Conservation (phyloP, 1,139 yeast genomes). For the Scheffersomyces segobiensis region DNA sequence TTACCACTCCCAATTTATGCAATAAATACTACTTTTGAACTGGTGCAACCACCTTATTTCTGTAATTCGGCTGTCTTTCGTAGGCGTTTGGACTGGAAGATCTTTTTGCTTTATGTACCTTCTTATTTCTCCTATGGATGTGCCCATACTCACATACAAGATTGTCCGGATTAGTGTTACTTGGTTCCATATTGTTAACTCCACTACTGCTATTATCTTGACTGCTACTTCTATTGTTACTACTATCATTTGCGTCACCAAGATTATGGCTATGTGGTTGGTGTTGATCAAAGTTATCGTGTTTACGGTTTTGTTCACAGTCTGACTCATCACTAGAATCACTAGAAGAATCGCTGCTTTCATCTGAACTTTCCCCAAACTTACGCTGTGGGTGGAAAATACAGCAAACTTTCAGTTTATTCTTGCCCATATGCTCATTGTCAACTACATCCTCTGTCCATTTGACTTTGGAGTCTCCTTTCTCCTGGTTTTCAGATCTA, state of each 20-base stretch:
- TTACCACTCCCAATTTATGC: neutral
- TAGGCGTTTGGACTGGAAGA: slow-evolving; percentile 62
- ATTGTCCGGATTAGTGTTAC: neutral
- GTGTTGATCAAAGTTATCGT: slow-evolving; percentile 8
- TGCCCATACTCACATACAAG: slow-evolving; percentile 5
- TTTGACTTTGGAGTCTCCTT: slow-evolving; percentile 52
- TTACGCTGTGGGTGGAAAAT: slow-evolving; percentile 84
- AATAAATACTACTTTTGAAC: neutral
- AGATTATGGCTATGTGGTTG: slow-evolving; percentile 2
- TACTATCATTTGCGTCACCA: slow-evolving; percentile 1
- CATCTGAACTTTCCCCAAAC: slow-evolving; percentile 45
- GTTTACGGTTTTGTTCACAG: slow-evolving; percentile 8
- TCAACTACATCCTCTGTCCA: slow-evolving; percentile 89
- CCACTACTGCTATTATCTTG: neutral
- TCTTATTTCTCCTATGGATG: slow-evolving; percentile 6
- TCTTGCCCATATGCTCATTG: slow-evolving; percentile 83
- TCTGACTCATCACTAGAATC: slow-evolving; percentile 36
- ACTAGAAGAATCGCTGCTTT: slow-evolving; percentile 29
- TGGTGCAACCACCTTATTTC: slow-evolving; percentile 23
- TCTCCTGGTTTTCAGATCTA: slow-evolving; percentile 1
- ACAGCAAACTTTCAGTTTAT: slow-evolving; percentile 93
- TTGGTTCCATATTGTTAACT: neutral
- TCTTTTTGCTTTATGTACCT: slow-evolving; percentile 6
- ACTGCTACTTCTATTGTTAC: too few species aligned
- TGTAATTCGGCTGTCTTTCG: slow-evolving; percentile 70